A percentile compares a stretch with the other conserved stretches of the same genome.
These are phyloP conservation scores for Metarhizium anisopliae DNA, from an alignment of 2,329 filamentous ascomycete genomes.

Conservation along the genomic window DNA sequence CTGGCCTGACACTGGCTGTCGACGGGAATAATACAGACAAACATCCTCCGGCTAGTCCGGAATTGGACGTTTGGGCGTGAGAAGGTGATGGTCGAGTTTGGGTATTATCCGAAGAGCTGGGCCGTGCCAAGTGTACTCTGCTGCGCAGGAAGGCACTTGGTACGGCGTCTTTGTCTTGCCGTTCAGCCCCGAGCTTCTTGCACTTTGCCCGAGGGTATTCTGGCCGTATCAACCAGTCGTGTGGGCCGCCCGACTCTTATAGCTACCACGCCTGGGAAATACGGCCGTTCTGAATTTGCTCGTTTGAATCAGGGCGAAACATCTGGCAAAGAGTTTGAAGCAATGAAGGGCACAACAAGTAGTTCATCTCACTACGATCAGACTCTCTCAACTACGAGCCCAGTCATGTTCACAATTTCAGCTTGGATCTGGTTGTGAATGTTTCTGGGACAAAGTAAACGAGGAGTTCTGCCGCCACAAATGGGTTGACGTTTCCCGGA, in stretches of 20 bases:
- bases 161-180: constrained; percentile 2
- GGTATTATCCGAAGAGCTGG: constrained; percentile 20
- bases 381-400: not conserved
- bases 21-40: constrained; percentile 24
- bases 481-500: constrained; percentile 7
- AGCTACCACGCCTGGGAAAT: not conserved
- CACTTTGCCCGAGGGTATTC: not conserved
- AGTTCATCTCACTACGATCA: constrained; percentile 16
- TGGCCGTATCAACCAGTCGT: not conserved
- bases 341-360: constrained; percentile 8
- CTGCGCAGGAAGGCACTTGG: constrained; percentile 17
- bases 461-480: constrained; percentile 7
- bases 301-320: not conserved
- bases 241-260: not conserved
- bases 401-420: not conserved
- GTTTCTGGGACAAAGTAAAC: not conserved
- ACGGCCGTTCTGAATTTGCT: too few relatives aligned
- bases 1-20: constrained; percentile 36
- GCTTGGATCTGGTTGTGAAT: not conserved
- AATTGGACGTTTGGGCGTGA: constrained; percentile 7
- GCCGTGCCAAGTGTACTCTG: constrained; percentile 16
- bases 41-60: constrained; percentile 6
- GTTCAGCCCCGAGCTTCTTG: constrained; percentile 3
- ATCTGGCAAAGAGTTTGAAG: not conserved
- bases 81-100: constrained; percentile 19